A percentile compares a stretch with the other conserved stretches of the same genome.
phyloP scores from a whole-genome alignment of 768 basidiomycete genomes.

The Termitomyces titanicus region DNA sequence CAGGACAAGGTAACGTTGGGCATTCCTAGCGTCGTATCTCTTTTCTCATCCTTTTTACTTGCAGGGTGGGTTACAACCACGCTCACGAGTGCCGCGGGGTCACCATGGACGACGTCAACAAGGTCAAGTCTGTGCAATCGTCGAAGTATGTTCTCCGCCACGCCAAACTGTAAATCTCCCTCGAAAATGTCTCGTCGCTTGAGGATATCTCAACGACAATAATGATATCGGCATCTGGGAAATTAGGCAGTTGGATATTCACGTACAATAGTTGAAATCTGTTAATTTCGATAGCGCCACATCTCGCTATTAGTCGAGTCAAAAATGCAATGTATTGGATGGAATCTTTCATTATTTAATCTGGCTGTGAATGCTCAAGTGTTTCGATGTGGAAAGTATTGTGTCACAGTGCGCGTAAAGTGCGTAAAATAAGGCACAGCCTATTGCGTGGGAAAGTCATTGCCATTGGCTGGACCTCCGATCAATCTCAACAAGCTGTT shows the following conservation, averaged over 20 bases:
- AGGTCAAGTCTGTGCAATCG: slow-evolving; percentile 66
- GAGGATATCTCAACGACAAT: neutral
- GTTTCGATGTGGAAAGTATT: too few relatives aligned
- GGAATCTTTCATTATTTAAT: too few relatives aligned
- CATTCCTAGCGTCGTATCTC: neutral
- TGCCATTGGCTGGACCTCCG: too few relatives aligned
- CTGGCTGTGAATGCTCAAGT: too few relatives aligned
- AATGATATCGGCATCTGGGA: neutral
- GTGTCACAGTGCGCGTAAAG: too few relatives aligned
- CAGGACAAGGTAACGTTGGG: slow-evolving; percentile 45
- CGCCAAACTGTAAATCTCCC: slow-evolving; percentile 37
- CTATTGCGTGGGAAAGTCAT: slow-evolving; percentile 4
- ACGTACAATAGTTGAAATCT: neutral
- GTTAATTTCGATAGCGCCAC: neutral
- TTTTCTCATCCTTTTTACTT: neutral
- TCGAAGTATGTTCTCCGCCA: slow-evolving; percentile 47
- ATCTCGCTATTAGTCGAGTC: neutral
- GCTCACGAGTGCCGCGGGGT: slow-evolving; percentile 62
- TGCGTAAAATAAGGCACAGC: too few relatives aligned
- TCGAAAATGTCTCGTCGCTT: too few relatives aligned
- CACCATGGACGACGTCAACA: slow-evolving; percentile 63
- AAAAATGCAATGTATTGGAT: neutral
- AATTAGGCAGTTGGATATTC: neutral
- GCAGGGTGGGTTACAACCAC: slow-evolving; percentile 79
- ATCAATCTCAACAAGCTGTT: too few relatives aligned